A percentile compares a stretch with the other conserved stretches of the same genome.
Evolutionary conservation across 768 basidiomycete species (phyloP).

Genomic region (Arthromyces matolae): DNA sequence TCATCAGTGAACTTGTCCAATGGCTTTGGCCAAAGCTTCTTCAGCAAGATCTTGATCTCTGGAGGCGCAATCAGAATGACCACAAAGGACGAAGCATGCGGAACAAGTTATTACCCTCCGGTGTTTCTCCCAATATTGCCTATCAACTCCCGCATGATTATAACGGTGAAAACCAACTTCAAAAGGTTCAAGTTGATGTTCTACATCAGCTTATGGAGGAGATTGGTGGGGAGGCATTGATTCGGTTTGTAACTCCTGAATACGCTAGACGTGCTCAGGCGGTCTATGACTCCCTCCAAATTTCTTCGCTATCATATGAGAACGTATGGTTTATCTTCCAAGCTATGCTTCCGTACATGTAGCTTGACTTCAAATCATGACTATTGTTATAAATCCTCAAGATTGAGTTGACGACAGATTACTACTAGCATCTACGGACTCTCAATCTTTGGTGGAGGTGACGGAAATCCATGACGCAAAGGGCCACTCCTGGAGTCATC

Average conservation of each 20-base stretch:
- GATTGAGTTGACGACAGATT: background rate
- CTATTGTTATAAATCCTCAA: background rate
- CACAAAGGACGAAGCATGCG: conserved; percentile 23
- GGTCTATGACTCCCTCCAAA: background rate
- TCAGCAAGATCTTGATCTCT: conserved; percentile 10
- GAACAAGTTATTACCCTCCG: conserved; percentile 32
- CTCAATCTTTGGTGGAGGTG: background rate
- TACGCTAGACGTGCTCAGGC: conserved; percentile 15
- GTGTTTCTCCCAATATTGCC: conserved; percentile 31
- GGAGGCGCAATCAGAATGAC: background rate
- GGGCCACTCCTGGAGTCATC: background rate
- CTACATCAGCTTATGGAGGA: conserved; percentile 25
- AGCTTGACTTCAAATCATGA: background rate
- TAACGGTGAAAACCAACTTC: conserved; percentile 27
- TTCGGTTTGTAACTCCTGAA: conserved; percentile 28
- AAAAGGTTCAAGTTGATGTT: conserved; percentile 9
- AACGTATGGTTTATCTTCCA: conserved; percentile 7
- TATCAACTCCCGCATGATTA: conserved; percentile 8
- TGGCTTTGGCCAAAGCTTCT: conserved; percentile 30
- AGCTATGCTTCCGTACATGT: conserved; percentile 1
- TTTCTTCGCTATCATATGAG: background rate
- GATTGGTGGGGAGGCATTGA: conserved; percentile 27
- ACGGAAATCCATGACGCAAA: background rate
- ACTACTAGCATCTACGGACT: background rate
- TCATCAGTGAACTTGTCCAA: conserved; percentile 7